Evolutionary conservation across 1,284 basidiomycete species (phyloP), one percentile per base, ranked within the genome.

Genomic region (Malassezia slooffiae): DNA sequence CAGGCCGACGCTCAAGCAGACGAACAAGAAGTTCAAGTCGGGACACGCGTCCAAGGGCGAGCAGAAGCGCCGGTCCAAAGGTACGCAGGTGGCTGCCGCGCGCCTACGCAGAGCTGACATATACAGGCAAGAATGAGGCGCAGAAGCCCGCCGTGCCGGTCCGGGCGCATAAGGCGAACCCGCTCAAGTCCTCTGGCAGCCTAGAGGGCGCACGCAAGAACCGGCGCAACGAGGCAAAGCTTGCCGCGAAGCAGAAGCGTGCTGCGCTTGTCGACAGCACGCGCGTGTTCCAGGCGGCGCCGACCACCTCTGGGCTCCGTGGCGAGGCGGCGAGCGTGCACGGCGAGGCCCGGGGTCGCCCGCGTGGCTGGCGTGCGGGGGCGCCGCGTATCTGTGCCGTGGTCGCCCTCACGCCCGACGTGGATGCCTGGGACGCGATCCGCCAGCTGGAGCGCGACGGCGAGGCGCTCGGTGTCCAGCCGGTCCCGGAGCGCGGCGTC

Each of bases 351-450:
- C 41, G 41, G 33, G 24, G 24, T 26, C n/a, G n/a, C n/a, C n/a
- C n/a, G n/a, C n/a, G n/a, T n/a, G 49, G 54, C 3, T 20, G 23
- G 6, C 43, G 47, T 27, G 82, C 85, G 55, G 83, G 84, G 7
- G 80, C 81, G 2, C 83, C 85, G 12, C 75, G 85, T 23, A 81
- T 87, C 41, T 79, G 86, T 10, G 80, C 83, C 0, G 77, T 88
- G 29, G 76, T 90, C 19, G 82, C 85, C 2, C 74, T 91, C 17
- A 80, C 79, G 13, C 73, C 73, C 28, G 85, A 86, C 60, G 74
- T 82, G n/a, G 72, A 73, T 55, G 67, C 79, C 1, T 73, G 70
- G 48, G 72, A 70, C 38, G 74, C 77, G 1, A 77, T 80, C 1
- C 63, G 72, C 37, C 73, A 77, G 3, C 75, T 96, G n/a, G 77